phyloP scores from a whole-genome alignment of 352 stramenopile species.

The Nothophytophthora sp. region DNA sequence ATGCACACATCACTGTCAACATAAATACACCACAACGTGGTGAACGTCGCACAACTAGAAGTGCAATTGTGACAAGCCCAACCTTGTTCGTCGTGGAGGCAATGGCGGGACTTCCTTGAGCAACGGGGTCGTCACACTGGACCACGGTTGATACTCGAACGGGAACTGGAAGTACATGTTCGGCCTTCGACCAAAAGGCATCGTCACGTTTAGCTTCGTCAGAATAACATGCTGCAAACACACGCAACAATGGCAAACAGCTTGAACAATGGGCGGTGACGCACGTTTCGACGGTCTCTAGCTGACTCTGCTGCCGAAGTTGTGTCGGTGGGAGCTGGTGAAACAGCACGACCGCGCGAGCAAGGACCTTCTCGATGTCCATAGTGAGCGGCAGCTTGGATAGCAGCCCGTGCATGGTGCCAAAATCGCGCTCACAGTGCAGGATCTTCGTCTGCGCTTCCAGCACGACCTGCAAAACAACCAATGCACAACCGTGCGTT shows the following conservation, averaged over 20 bases:
- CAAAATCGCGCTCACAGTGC: slow-evolving; percentile 77
- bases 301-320: slow-evolving; percentile 28
- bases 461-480: slow-evolving; percentile 48
- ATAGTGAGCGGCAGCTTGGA: slow-evolving; percentile 76
- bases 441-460: slow-evolving; percentile 57
- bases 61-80: background rate
- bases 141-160: slow-evolving; percentile 37
- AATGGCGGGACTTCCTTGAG: slow-evolving; percentile 25
- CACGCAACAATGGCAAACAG: too few species aligned
- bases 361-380: slow-evolving; percentile 68
- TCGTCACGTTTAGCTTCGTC: background rate
- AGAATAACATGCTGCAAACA: background rate
- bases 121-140: slow-evolving; percentile 23
- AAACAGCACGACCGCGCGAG: slow-evolving; percentile 51
- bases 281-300: slow-evolving; percentile 21
- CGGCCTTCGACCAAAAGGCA: slow-evolving; percentile 8
- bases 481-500: too few species aligned
- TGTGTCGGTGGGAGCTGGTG: slow-evolving; percentile 51
- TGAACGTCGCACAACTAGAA: background rate
- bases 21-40: background rate
- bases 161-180: slow-evolving; percentile 40
- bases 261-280: slow-evolving; percentile 6
- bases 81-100: slow-evolving; percentile 25
- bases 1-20: slow-evolving; percentile 13
- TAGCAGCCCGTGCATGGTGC: slow-evolving; percentile 70